Conservation (phyloP, 495 filamentous ascomycete genomes). For the Polyplosphaeria fusca region DNA sequence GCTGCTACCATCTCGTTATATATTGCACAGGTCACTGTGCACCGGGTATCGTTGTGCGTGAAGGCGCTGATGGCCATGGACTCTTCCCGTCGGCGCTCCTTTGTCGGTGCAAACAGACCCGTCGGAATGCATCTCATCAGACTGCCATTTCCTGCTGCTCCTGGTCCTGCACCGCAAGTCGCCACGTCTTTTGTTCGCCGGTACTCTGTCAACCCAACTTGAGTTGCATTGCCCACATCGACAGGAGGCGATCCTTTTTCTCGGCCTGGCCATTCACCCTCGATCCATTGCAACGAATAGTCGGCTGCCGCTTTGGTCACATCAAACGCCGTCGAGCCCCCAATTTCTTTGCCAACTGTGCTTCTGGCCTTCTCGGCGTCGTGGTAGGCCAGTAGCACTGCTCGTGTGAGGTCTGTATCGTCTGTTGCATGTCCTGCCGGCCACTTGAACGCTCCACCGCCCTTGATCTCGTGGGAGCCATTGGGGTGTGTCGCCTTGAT, state of each 20-base stretch:
- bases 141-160: constrained; percentile 26
- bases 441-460: constrained; percentile 27
- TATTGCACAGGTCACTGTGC: constrained; percentile 19
- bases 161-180: constrained; percentile 10
- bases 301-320: constrained; percentile 21
- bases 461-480: constrained; percentile 21
- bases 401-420: constrained; percentile 29
- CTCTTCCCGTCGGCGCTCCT: constrained; percentile 9
- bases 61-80: constrained; percentile 19
- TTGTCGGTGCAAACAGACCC: constrained; percentile 6
- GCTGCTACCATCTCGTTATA: constrained; percentile 31
- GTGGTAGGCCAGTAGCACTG: constrained; percentile 27
- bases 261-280: constrained; percentile 25
- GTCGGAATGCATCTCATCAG: constrained; percentile 30
- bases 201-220: constrained; percentile 10
- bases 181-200: neutral
- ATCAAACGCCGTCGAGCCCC: neutral
- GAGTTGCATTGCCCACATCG: constrained; percentile 24
- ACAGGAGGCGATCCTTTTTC: constrained; percentile 5
- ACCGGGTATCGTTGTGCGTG: constrained; percentile 28
- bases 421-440: constrained; percentile 27
- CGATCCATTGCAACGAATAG: constrained; percentile 12
- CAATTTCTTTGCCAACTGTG: neutral
- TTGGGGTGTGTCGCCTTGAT: constrained; percentile 14
- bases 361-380: neutral